These are phyloP conservation scores for Starmerella tilneyi DNA, from an alignment of 805 yeast species.

Conservation along the genomic window DNA sequence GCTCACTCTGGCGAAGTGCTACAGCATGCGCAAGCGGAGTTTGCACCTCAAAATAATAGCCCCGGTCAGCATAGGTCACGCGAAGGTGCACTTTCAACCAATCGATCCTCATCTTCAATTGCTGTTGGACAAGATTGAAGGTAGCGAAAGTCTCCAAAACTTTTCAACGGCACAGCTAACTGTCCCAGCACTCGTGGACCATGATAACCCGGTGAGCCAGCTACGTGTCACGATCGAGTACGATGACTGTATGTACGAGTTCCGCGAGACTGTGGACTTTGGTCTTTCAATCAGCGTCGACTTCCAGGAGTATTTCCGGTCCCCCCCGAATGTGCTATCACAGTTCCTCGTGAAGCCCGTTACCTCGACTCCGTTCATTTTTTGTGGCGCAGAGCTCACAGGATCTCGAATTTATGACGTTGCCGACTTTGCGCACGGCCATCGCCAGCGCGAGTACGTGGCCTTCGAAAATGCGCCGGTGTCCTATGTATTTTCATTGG, in stretches of 20 bases:
- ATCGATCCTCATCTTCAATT: constrained; percentile 19
- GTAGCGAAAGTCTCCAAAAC: constrained; percentile 10
- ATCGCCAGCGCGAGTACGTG: constrained; percentile 28
- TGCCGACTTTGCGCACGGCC: constrained; percentile 17
- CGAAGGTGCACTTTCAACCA: constrained; percentile 18
- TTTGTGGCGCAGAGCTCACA: constrained; percentile 37
- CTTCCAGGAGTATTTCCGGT: constrained; percentile 66
- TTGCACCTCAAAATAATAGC: constrained; percentile 14
- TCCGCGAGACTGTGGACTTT: constrained; percentile 38
- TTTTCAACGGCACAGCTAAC: constrained; percentile 19
- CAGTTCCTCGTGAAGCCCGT: constrained; percentile 61
- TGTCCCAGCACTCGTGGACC: constrained; percentile 29
- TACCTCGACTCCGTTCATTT: constrained; percentile 44
- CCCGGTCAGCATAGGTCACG: constrained; percentile 10
- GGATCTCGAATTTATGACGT: constrained; percentile 33
- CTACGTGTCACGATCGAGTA: constrained; percentile 27
- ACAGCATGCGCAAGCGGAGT: constrained; percentile 20
- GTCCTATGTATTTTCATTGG: constrained; percentile 42
- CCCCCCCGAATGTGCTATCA: constrained; percentile 43
- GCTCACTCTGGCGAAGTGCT: constrained; percentile 18
- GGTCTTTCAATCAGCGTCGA: constrained; percentile 57
- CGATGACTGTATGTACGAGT: constrained; percentile 23
- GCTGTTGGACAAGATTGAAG: constrained; percentile 19
- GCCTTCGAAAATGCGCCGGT: constrained; percentile 66
- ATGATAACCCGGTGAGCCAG: constrained; percentile 22